A percentile compares a stretch with the other conserved stretches of the same genome.
These are phyloP conservation scores for Dictyostelium citrinum DNA, from an alignment of 78 protist genomes.

Conservation along the genomic window DNA sequence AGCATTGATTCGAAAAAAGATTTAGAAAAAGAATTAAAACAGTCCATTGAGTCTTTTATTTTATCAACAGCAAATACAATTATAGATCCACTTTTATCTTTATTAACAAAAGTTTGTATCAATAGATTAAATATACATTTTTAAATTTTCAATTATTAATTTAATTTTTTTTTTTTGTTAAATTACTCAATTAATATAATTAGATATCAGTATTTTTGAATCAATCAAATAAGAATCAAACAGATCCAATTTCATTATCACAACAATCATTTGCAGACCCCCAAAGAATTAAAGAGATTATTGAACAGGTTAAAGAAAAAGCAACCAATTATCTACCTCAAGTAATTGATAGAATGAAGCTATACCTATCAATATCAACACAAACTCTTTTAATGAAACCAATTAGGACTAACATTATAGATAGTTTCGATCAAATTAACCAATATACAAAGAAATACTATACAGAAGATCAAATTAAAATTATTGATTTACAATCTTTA, in stretches of 20 bases:
- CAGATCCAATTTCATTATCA: not conserved
- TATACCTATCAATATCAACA: conserved; percentile 23
- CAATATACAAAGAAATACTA: conserved; percentile 53
- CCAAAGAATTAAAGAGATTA: conserved; percentile 26
- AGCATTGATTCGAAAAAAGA: conserved; percentile 80
- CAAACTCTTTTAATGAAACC: conserved; percentile 48
- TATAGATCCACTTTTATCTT: conserved; percentile 63
- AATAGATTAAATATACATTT: too few relatives aligned
- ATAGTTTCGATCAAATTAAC: conserved; percentile 60
- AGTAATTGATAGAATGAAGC: conserved; percentile 7
- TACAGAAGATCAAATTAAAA: conserved; percentile 39
- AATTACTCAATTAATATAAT: too few relatives aligned
- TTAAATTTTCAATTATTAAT: not conserved
- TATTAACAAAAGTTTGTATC: conserved; percentile 32
- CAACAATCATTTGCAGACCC: conserved; percentile 69
- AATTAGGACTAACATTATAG: conserved; percentile 55
- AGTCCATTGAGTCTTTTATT: conserved; percentile 64
- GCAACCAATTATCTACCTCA: conserved; percentile 24
- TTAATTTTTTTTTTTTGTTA: not conserved
- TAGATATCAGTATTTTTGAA: conserved; percentile 48
- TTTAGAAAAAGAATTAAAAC: conserved; percentile 76
- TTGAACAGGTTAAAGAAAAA: not conserved
- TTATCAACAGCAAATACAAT: conserved; percentile 44
- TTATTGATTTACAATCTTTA: conserved; percentile 10
- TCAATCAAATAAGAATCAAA: not conserved